phyloP scores from a whole-genome alignment of 208 protist species.

The Sergeia podlipaevii region DNA sequence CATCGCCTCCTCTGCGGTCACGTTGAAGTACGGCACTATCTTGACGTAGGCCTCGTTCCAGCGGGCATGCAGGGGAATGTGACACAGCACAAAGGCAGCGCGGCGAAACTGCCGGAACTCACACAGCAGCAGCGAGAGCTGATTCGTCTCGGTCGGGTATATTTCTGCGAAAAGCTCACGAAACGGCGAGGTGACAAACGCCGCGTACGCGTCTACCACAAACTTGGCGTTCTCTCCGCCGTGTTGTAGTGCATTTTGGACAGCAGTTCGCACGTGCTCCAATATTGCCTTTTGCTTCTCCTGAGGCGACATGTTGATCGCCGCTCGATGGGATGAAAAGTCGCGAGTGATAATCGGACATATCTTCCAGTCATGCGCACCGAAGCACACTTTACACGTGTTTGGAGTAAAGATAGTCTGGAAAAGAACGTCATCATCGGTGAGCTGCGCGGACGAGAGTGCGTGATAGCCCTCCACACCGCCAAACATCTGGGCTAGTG shows the following conservation, averaged over 20 bases:
- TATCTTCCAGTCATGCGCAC: conserved; percentile 51
- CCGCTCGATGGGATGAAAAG: conserved; percentile 32
- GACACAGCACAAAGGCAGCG: conserved; percentile 81
- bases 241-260: conserved; percentile 28
- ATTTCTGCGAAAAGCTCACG: conserved; percentile 66
- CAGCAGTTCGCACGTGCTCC: conserved; percentile 34
- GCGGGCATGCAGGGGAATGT: conserved; percentile 60
- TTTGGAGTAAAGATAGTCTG: conserved; percentile 46
- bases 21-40: conserved; percentile 64
- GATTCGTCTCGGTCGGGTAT: conserved; percentile 46
- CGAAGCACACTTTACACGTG: conserved; percentile 82
- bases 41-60: conserved; percentile 50
- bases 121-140: conserved; percentile 62
- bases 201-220: conserved; percentile 71
- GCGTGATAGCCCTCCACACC: conserved; percentile 12
- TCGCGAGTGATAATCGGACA: conserved; percentile 86
- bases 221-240: conserved; percentile 24
- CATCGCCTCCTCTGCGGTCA: conserved; percentile 58
- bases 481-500: conserved; percentile 25
- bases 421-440: conserved; percentile 50
- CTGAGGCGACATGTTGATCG: conserved; percentile 63
- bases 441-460: conserved; percentile 22
- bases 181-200: conserved; percentile 74
- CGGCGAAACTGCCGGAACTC: conserved; percentile 63
- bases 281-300: conserved; percentile 72